phyloP scores from a whole-genome alignment of 2,329 filamentous ascomycete species.

The Paecilomyces formosus region DNA sequence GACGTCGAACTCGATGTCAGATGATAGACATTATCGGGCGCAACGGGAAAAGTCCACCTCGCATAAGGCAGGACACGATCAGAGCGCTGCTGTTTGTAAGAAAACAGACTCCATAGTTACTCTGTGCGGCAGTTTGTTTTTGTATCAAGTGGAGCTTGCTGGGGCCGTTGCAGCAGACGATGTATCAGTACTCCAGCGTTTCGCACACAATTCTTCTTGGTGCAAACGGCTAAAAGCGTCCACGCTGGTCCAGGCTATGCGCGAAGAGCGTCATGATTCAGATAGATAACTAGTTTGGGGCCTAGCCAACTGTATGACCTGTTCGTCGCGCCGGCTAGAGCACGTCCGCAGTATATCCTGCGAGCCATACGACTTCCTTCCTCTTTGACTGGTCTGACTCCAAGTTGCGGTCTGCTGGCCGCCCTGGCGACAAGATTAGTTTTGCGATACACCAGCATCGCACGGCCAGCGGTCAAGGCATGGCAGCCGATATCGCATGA shows the following conservation, averaged over 20 bases:
- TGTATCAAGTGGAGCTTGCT: neutral
- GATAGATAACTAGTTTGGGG: neutral
- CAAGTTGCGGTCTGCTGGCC: neutral
- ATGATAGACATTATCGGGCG: neutral
- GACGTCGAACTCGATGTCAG: neutral
- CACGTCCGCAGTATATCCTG: neutral
- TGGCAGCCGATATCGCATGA: neutral
- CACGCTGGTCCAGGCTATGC: neutral
- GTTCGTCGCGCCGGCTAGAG: neutral
- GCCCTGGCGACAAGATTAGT: neutral
- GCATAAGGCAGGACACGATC: neutral
- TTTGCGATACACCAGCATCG: neutral
- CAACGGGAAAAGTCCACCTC: neutral
- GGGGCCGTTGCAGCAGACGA: neutral
- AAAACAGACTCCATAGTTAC: neutral
- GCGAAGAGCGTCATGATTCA: neutral
- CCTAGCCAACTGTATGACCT: neutral
- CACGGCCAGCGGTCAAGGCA: neutral
- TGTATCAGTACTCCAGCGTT: neutral
- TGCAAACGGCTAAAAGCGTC: neutral
- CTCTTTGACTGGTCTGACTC: neutral
- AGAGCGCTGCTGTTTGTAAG: neutral
- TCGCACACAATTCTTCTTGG: neutral
- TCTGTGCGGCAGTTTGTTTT: neutral
- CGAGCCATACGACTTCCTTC: neutral